Percentiles rank a stretch among this genome's conserved stretches.
phyloP scores from a whole-genome alignment of 768 basidiomycete species.

The Lentinus tigrinus region DNA sequence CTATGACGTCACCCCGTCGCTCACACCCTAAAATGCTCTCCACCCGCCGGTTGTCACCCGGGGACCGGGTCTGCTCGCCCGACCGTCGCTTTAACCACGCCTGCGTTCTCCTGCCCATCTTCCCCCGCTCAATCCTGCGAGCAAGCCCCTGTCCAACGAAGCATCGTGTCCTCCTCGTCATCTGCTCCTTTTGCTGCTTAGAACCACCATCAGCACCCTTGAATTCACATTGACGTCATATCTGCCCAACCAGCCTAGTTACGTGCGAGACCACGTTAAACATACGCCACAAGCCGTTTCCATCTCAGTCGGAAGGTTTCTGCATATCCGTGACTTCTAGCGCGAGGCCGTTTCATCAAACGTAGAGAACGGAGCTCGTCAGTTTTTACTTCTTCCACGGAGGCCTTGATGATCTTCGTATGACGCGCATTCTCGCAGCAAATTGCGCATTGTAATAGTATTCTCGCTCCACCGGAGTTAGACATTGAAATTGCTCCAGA shows the following conservation, averaged over 20 bases:
- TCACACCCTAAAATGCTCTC: neutral
- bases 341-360: too few species aligned
- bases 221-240: slow-evolving; percentile 14
- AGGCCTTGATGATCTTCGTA: too few species aligned
- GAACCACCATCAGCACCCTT: slow-evolving; percentile 11
- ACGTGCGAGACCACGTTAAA: slow-evolving; percentile 1
- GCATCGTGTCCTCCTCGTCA: neutral
- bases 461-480: too few species aligned
- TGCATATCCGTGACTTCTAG: too few species aligned
- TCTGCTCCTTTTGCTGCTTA: neutral
- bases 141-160: too few species aligned
- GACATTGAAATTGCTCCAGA: too few species aligned
- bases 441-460: too few species aligned
- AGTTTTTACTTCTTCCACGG: too few species aligned
- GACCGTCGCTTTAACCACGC: neutral
- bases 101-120: too few species aligned
- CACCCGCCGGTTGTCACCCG: neutral
- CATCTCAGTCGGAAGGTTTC: neutral
- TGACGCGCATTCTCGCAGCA: too few species aligned
- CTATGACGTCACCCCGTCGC: slow-evolving; percentile 9
- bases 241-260: slow-evolving; percentile 1
- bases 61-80: neutral
- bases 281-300: neutral
- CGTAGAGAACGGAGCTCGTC: too few species aligned
- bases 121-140: too few species aligned